Evolutionary conservation across 2,329 filamentous ascomycete species (phyloP).

Genomic region (Neoscytalidium dimidiatum): DNA sequence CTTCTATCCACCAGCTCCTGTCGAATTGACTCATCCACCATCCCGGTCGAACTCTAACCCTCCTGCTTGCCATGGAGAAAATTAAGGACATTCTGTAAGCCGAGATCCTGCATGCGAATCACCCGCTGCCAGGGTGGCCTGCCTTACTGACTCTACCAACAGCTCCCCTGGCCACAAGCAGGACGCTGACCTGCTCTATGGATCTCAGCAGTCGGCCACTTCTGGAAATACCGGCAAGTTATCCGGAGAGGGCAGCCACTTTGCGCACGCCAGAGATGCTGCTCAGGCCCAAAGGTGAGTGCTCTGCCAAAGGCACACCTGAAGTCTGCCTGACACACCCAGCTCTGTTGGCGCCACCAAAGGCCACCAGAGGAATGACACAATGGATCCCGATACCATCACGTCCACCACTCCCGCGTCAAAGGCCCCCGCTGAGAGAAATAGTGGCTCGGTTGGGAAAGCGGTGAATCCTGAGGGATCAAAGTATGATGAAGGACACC

Average conservation of each 20-base stretch:
- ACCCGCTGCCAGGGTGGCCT: not conserved
- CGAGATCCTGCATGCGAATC: not conserved
- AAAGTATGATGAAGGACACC: not conserved
- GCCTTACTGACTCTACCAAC: not conserved
- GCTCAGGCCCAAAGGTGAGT: not conserved
- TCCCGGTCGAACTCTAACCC: not conserved
- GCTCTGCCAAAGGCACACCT: not conserved
- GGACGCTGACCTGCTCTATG: conserved; percentile 38
- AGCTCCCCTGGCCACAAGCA: conserved; percentile 35
- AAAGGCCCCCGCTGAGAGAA: not conserved
- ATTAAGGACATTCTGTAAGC: conserved; percentile 47
- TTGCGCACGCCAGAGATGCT: not conserved
- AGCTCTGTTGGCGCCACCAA: not conserved
- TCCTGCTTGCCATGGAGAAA: conserved; percentile 42
- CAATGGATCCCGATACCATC: not conserved
- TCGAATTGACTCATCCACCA: not conserved
- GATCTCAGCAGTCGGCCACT: not conserved
- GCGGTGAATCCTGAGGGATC: not conserved
- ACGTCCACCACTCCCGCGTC: not conserved
- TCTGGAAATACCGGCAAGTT: conserved; percentile 12
- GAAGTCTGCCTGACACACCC: not conserved
- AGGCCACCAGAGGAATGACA: not conserved
- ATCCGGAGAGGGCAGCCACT: conserved; percentile 29
- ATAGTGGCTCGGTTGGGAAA: not conserved
- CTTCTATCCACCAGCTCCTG: not conserved